Base-by-base conservation (phyloP, 2,329 filamentous ascomycete species). In the Aspergillus fumigatiaffinis region DNA sequence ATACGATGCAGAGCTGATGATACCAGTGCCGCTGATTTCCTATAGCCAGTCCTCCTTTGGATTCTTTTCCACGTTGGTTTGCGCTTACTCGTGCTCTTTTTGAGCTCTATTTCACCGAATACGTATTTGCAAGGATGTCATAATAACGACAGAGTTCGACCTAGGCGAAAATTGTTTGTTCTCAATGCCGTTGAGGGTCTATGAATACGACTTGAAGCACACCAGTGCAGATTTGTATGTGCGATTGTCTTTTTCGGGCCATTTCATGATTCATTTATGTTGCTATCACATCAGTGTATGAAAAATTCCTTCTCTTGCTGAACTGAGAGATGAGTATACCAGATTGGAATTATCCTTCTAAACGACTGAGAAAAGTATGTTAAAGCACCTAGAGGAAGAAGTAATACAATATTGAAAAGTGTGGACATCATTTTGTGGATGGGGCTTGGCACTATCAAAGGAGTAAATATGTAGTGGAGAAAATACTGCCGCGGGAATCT, bases 401-500 rank as follows among this genome's bases (percentile, higher is more conserved):
- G 32, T 17, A 38, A 17, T 17, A 38, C 5, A 38, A 38, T 6
- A 38, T 38, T 7, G 32, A n/a, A 17, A 17, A 7, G 14, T 17
- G 14, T 38, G 5, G 5, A n/a, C 14, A 51, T 20, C 49, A 25
- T 20, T 47, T 4, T n/a, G 1, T 20, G 9, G 20, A 44, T 29
- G 9, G 25, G 26, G 41, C 41, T 49, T 14, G 51, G 12, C 17
- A 9, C 51, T 10, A 23, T 17, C 4, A 47, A 9, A 25, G 32
- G 14, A 17, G 32, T n/a, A 38, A 38, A 38, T 38, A n/a, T n/a
- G n/a, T n/a, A 38, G 32, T 38, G 32, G 32, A 53, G 28, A 53
- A 58, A 57, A 65, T 57, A 65, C 65, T 65, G 68, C 68, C 65
- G 51, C 61, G 54, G 63, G 64, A 63, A 60, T 62, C 63, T 69